These are phyloP conservation scores for Cordyceps cateniannulata DNA, from an alignment of 2,329 filamentous ascomycete genomes.

Conservation along the genomic window DNA sequence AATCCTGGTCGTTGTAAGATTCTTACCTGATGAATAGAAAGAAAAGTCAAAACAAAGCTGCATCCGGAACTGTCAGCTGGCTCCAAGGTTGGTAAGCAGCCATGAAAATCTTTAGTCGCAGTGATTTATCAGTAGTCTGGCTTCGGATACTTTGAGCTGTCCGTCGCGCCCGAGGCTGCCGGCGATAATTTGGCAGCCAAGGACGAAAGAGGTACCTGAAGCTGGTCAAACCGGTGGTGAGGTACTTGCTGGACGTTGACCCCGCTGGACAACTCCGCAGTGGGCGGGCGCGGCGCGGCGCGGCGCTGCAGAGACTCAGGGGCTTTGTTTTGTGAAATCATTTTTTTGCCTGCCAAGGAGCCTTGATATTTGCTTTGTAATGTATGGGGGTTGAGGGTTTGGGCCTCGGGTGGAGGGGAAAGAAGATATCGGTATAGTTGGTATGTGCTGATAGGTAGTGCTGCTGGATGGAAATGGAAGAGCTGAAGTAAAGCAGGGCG, in stretches of 20 bases:
- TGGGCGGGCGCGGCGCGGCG: background rate
- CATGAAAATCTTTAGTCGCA: background rate
- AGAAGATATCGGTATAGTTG: background rate
- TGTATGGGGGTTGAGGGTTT: background rate
- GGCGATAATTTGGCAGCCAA: background rate
- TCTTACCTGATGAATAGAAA: background rate
- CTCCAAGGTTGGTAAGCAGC: background rate
- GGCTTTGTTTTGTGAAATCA: background rate
- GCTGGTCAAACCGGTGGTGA: background rate
- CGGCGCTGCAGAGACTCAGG: background rate
- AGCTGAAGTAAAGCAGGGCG: background rate
- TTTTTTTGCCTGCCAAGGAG: background rate
- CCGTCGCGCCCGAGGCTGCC: slow-evolving; percentile 4
- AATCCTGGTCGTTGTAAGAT: background rate
- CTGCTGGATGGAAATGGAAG: background rate
- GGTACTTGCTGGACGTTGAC: background rate
- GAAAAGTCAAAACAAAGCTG: background rate
- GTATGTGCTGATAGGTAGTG: background rate
- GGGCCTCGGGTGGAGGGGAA: background rate
- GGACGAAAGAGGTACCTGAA: background rate
- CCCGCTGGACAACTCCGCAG: background rate
- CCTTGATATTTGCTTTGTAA: background rate
- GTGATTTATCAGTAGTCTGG: background rate
- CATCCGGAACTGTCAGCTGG: background rate
- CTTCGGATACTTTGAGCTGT: slow-evolving; percentile 2